phyloP scores from a whole-genome alignment of 805 yeast genomes.

The Jamesozyma spencerorum region DNA sequence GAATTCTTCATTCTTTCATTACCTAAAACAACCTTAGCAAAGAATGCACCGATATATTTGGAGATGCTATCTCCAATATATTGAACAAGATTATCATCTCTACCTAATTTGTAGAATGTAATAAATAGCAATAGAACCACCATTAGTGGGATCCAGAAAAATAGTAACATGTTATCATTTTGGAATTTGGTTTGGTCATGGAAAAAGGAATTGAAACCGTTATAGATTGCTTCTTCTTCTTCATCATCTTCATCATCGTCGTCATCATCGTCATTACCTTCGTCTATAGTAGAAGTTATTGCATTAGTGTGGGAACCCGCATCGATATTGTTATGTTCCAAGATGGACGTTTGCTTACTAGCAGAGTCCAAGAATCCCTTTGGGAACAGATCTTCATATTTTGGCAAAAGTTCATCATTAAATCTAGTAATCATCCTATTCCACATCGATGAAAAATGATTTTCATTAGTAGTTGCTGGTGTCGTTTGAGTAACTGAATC shows the following conservation, averaged over 20 bases:
- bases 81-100: constrained; percentile 26
- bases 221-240: constrained; percentile 27
- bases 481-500: neutral
- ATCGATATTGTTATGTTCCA: too few relatives aligned
- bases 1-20: constrained; percentile 38
- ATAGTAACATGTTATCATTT: constrained; percentile 73
- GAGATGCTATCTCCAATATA: constrained; percentile 20
- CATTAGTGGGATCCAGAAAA: constrained; percentile 83
- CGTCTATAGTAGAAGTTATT: neutral
- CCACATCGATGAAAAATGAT: constrained; percentile 21
- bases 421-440: constrained; percentile 28
- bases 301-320: too few relatives aligned
- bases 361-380: constrained; percentile 2
- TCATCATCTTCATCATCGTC: constrained; percentile 14
- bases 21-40: constrained; percentile 43
- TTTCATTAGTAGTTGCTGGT: neutral
- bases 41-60: constrained; percentile 32
- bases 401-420: constrained; percentile 42
- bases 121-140: constrained; percentile 42
- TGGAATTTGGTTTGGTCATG: constrained; percentile 34
- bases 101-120: constrained; percentile 31
- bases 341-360: too few relatives aligned
- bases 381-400: constrained; percentile 65
- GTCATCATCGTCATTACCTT: constrained; percentile 6
- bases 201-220: constrained; percentile 31